Evolutionary conservation across 2,329 filamentous ascomycete genomes (phyloP), one percentile per base, ranked within the genome.

Genomic region (Aspergillus puulaauensis): DNA sequence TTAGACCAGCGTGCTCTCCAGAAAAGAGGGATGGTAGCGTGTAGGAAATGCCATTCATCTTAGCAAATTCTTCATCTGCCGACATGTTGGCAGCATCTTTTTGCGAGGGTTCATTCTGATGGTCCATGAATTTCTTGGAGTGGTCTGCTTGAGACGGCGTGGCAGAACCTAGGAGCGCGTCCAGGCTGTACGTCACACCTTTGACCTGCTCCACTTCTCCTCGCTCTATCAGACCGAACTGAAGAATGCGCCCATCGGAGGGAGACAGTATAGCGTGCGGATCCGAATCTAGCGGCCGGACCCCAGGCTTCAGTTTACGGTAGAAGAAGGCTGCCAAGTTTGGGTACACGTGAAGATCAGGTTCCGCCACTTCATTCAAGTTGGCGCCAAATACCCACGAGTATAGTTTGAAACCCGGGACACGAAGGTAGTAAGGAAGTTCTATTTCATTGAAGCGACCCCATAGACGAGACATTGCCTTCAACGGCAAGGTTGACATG

Each of bases 171-270:
- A 99, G 83, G 2, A 99, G 83, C 7, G 95, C 93, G 72, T 99
- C 95, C 54, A 99, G 84, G 64, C 89, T 96, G 77, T 99, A 99
- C 1, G 95, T 99, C 83, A 99, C 95, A 59, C 95, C 95, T 77
- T 99, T 99, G 63, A 99, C 93, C 77, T 99, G 95, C 74, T 99
- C 95, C 44, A 99, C 96, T 70, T 97, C 91, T 48, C 93, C 93
- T 68, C 93, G 87, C 68, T 96, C 89, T 57, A 99, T 97, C 66
- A 87, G 87, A 11, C 95, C 95, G 66, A 92, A 97, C 68, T 98
- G 93, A 24, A 99, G 84, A 46, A 99, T 84, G 62, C 90, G 89
- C 47, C 95, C 95, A 73, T 99, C 95, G 5, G 95, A 86, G 1
- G 95, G 96, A 0, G 91, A 95, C 7, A 98, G 79, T 5, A 99